Evolutionary conservation across 2,329 filamentous ascomycete genomes (phyloP).

Genomic region (Botryotinia calthae): DNA sequence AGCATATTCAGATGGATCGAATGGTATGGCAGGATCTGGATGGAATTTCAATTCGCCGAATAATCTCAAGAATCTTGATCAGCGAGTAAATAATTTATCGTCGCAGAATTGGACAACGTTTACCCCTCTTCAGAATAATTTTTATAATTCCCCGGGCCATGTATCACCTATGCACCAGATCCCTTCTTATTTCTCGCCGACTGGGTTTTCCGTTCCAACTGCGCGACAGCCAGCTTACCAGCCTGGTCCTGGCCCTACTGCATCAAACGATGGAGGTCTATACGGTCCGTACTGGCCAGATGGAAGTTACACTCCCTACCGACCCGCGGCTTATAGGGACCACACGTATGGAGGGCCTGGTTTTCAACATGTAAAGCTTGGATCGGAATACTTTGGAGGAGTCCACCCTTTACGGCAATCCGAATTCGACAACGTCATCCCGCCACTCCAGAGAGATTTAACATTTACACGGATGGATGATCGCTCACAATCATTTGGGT

Average conservation of each 20-base stretch:
- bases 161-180: conserved; percentile 30
- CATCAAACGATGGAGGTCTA: conserved; percentile 53
- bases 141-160: conserved; percentile 31
- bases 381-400: conserved; percentile 16
- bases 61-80: conserved; percentile 25
- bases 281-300: conserved; percentile 64
- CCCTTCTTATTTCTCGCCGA: conserved; percentile 37
- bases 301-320: conserved; percentile 53
- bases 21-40: conserved; percentile 1
- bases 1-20: conserved; percentile 22
- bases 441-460: conserved; percentile 6
- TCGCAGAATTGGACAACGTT: conserved; percentile 12
- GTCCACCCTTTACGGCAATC: conserved; percentile 18
- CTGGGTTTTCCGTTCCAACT: conserved; percentile 52
- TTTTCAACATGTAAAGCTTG: conserved; percentile 7
- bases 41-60: conserved; percentile 13
- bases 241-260: conserved; percentile 55
- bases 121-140: conserved; percentile 29
- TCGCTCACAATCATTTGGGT: conserved; percentile 15
- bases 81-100: conserved; percentile 13
- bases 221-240: conserved; percentile 59
- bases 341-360: conserved; percentile 41
- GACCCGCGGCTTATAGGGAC: conserved; percentile 56
- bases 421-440: conserved; percentile 19
- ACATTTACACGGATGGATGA: conserved; percentile 8